Percentiles rank a stretch among this genome's conserved stretches.
Conservation (phyloP, 345 rosid genomes). For the Gossypium australe region DNA sequence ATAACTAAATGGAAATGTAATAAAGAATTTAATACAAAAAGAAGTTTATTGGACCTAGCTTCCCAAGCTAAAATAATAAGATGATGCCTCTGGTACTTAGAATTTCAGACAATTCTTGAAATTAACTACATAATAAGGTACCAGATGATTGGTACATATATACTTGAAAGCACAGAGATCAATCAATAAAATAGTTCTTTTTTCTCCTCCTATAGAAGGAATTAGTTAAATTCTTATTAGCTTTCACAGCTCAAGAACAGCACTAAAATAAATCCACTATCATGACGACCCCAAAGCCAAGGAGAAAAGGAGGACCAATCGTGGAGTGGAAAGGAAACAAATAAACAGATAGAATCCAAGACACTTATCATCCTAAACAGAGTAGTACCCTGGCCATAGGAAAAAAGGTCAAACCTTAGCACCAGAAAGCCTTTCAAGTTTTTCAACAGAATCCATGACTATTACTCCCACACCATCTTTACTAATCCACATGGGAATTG, state of each 20-base stretch:
- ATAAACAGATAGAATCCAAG: background rate
- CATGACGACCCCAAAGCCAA: background rate
- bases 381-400: background rate
- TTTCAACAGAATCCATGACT: conserved; percentile 76
- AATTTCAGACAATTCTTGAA: background rate
- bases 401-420: conserved; percentile 48
- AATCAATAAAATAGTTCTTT: background rate
- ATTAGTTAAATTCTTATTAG: background rate
- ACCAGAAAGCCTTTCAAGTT: conserved; percentile 90
- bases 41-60: too few relatives aligned
- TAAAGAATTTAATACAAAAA: background rate
- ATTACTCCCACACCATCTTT: conserved; percentile 73
- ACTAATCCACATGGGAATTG: conserved; percentile 91
- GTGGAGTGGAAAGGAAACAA: background rate
- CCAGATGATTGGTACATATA: background rate
- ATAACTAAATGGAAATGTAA: background rate
- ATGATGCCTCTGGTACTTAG: background rate
- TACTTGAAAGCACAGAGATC: background rate
- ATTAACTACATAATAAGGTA: background rate
- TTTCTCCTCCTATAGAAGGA: background rate
- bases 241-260: background rate
- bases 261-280: background rate
- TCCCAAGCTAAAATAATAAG: background rate
- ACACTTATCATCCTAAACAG: background rate
- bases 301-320: background rate